These are phyloP conservation scores for Penicillium expansum DNA, from an alignment of 2,329 filamentous ascomycete species.

Conservation along the genomic window DNA sequence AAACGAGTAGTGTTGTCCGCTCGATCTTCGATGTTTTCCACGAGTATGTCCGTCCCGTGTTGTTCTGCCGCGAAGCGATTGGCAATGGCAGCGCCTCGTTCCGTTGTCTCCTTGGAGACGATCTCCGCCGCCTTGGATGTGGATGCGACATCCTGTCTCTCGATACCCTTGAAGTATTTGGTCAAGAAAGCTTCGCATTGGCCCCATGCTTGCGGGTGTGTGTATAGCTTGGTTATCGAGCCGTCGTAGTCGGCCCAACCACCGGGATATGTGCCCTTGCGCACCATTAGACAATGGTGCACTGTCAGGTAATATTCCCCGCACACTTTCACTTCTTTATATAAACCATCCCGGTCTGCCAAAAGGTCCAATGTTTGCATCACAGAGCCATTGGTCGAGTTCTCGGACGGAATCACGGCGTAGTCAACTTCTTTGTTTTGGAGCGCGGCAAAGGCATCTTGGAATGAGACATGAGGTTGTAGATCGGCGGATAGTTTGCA, in stretches of 20 bases:
- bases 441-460: constrained; percentile 75
- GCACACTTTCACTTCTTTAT: constrained; percentile 70
- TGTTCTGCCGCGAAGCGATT: constrained; percentile 69
- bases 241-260: constrained; percentile 41
- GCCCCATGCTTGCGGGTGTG: constrained; percentile 92
- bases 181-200: constrained; percentile 79
- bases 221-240: constrained; percentile 75
- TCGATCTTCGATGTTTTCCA: constrained; percentile 48
- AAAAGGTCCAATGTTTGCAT: constrained; percentile 87
- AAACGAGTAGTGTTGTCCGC: constrained; percentile 50
- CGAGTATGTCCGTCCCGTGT: constrained; percentile 66
- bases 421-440: constrained; percentile 63
- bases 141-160: constrained; percentile 77
- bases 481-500: constrained; percentile 32
- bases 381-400: constrained; percentile 91
- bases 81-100: constrained; percentile 72
- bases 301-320: constrained; percentile 85
- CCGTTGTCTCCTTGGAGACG: constrained; percentile 56
- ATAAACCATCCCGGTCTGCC: constrained; percentile 65
- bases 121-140: constrained; percentile 84
- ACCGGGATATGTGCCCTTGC: constrained; percentile 25
- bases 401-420: constrained; percentile 92
- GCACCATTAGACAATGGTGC: constrained; percentile 76
- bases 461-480: constrained; percentile 38
- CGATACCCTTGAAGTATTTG: constrained; percentile 66